A percentile compares a stretch with the other conserved stretches of the same genome.
These are phyloP conservation scores for Pythium brassicae DNA, from an alignment of 352 stramenopile species.

Conservation along the genomic window DNA sequence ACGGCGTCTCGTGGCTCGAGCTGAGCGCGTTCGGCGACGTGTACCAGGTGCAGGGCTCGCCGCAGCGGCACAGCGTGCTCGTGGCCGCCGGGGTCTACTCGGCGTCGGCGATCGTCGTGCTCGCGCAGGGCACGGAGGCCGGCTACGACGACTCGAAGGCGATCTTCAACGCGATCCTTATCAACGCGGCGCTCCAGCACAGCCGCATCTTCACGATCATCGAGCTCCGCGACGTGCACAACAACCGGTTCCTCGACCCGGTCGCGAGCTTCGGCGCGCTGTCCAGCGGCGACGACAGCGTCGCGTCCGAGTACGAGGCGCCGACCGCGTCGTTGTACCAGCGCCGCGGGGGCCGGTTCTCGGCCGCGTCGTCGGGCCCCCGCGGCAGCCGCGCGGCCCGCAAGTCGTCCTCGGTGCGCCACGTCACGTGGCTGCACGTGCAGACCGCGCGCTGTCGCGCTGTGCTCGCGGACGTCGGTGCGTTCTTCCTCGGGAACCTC, in stretches of 20 bases:
- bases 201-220: conserved; percentile 83
- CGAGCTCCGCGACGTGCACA: conserved; percentile 78
- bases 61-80: conserved; percentile 68
- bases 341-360: background rate
- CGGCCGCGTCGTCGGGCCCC: background rate
- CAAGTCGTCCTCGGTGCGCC: conserved; percentile 27
- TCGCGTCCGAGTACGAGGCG: conserved; percentile 3
- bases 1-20: conserved; percentile 61
- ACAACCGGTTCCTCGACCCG: conserved; percentile 79
- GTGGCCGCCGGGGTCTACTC: conserved; percentile 73
- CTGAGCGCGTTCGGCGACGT: conserved; percentile 65
- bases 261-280: conserved; percentile 57
- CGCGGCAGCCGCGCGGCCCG: conserved; percentile 13
- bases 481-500: conserved; percentile 67
- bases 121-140: conserved; percentile 67
- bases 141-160: conserved; percentile 81
- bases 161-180: conserved; percentile 83
- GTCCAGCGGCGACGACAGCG: conserved; percentile 7
- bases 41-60: conserved; percentile 76
- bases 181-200: conserved; percentile 64
- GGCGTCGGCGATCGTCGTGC: conserved; percentile 73
- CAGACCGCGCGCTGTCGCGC: conserved; percentile 15
- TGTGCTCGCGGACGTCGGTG: conserved; percentile 15
- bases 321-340: background rate
- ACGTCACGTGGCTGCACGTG: conserved; percentile 35